Base-by-base conservation (phyloP, 2,329 filamentous ascomycete genomes). In the Calonectria pteridis region DNA sequence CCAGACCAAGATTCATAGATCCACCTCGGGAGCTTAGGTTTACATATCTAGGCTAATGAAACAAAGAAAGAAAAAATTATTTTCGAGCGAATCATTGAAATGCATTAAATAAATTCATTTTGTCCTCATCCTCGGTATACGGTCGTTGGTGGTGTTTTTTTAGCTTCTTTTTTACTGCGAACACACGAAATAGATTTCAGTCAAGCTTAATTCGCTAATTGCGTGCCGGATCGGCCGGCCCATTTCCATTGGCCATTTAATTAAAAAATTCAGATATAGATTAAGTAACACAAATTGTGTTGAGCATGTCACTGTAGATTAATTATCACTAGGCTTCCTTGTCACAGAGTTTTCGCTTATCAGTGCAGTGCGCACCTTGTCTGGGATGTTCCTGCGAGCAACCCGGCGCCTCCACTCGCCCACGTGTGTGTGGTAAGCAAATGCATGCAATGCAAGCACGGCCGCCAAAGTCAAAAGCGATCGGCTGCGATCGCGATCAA, bases 1-100 rank as follows among this genome's bases (percentile, higher is more conserved):
- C 3, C 78, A 85, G 2, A 85, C 63, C 18, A 83, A 84, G 13
- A 83, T 87, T 67, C 78, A 81, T 33, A 83, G 80, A 28, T 81
- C 82, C 13, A 81, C 75, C 2, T 67, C 51, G 26, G 53, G 43
- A 18, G 50, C 29, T 31, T 53, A 67, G 33, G n/a, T 62, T 7
- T 13, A 43, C 33, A 28, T 26, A n/a, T 31, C 29, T 13, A 20
- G 18, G 26, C 50, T 0, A 37, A 14, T 6, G 18, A 18, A 63
- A 10, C 23, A n/a, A 31, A 14, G 26, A 18, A 23, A 63, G 23
- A 49, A 33, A 64, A 49, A 40, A 40, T 20, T 20, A 37, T n/a
- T 16, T 35, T 62, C 26, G 11, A 37, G 16, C 55, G 23, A 28
- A 37, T 5, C 6, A 40, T 29, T 28, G 4, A 35, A 59, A 59